Evolutionary conservation across 257 asterid species (phyloP), one percentile per base, ranked within the genome.

Genomic region (Cynanchum wilfordii): DNA sequence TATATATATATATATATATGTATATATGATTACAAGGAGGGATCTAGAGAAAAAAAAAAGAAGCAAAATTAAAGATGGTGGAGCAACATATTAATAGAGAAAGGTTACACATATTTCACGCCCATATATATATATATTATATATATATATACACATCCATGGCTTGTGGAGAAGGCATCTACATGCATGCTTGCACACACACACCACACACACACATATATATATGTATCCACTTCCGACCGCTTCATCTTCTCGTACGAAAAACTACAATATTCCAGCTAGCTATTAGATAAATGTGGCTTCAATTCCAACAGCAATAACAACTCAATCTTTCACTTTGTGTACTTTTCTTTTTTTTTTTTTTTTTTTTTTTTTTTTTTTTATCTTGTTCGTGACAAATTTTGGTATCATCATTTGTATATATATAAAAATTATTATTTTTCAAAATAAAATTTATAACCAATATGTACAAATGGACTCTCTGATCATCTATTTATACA

Each of bases 121-220:
- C 24, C n/a, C 8, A 44, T 42, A 42, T 10, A 42, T 7, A 7
- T 8, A 42, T 8, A 7, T 8, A 42, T 8, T 42, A 42, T 42
- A 42, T 42, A 42, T 42, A 42, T 42, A 40, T 40, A 0, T 0
- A 42, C 10, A 42, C 47, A 42, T 59, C 63, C 74, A 67, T 19
- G 74, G 58, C 1, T 22, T n/a, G 52, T n/a, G 51, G 71, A 17
- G 70, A 58, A 33, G 69, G 60, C 64, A 47, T 17, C 38, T 20
- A 73, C 76, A 30, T 73, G 76, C 76, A 72, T 47, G 76, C 70
- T 59, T 29, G 62, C 13, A n/a, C n/a, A n/a, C n/a, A n/a, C n/a
- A n/a, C n/a, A n/a, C n/a, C n/a, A n/a, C n/a, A n/a, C n/a, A n/a
- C n/a, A n/a, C n/a, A n/a, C n/a, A n/a, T n/a, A n/a, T n/a, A n/a